phyloP scores from a whole-genome alignment of 2,329 filamentous ascomycete species.

The Aspergillus costaricaensis region DNA sequence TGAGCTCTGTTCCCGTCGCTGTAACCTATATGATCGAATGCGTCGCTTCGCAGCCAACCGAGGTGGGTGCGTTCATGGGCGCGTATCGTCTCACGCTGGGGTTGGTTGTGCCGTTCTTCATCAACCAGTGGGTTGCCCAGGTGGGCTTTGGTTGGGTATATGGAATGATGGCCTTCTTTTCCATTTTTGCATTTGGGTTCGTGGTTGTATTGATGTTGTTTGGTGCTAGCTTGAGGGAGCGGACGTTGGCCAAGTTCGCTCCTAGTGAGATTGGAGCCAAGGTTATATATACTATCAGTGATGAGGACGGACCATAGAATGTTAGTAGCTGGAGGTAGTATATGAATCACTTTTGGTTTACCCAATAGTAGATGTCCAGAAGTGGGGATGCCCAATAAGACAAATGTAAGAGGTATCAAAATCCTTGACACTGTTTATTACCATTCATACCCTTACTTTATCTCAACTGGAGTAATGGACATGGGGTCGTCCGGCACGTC shows the following conservation, averaged over 20 bases:
- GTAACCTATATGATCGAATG: slow-evolving; percentile 1
- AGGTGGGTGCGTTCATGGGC: background rate
- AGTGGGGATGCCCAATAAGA: too few relatives aligned
- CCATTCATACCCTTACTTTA: too few relatives aligned
- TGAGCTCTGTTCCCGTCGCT: background rate
- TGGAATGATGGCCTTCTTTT: slow-evolving; percentile 6
- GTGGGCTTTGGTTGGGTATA: background rate
- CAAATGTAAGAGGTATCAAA: too few relatives aligned
- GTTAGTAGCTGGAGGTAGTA: too few relatives aligned
- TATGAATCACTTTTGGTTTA: too few relatives aligned
- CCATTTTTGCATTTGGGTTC: background rate
- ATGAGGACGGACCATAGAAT: background rate
- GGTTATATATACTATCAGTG: background rate
- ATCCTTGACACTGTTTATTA: too few relatives aligned
- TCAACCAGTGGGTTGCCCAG: background rate
- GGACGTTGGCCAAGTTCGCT: background rate
- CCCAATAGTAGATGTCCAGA: too few relatives aligned
- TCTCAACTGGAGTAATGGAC: too few relatives aligned
- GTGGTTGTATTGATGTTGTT: background rate
- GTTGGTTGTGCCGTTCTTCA: background rate
- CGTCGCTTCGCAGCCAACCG: slow-evolving; percentile 2
- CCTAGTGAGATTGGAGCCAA: background rate
- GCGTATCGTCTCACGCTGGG: background rate
- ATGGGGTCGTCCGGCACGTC: too few relatives aligned
- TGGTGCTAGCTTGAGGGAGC: background rate